Evolutionary conservation across 2,329 filamentous ascomycete genomes (phyloP), one percentile per base, ranked within the genome.

Genomic region (Claviceps pusilla): DNA sequence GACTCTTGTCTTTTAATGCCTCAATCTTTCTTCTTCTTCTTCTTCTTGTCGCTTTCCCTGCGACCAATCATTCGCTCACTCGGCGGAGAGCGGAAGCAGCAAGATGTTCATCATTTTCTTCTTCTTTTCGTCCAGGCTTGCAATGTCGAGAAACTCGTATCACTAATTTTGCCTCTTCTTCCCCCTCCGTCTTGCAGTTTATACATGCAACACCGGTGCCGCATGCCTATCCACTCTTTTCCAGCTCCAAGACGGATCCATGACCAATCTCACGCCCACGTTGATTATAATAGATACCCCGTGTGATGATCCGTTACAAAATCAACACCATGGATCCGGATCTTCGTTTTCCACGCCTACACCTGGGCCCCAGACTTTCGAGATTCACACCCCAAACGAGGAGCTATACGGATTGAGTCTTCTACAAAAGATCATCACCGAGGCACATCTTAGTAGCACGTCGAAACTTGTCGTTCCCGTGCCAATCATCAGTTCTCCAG

Each of bases 271-370:
- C 50, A 78, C 72, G 57, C 79, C 79, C 10, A 80, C 77, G 3
- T 68, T 82, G 56, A 73, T 82, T 54, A 65, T 82, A 37, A 72
- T 82, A 61, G 77, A 81, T 58, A 77, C 73, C 4, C 76, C 79
- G 16, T 71, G 73, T 60, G 71, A 79, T 59, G 76, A 78, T 56
- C 67, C 65, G 48, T 61, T 73, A 53, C 63, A 69, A 46, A 69
- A 71, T 19, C 60, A 69, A 24, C 60, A 56, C 43, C 54, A 51
- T 37, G 55, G 55, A 56, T 68, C 71, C 51, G 66, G 70, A 35
- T 72, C 75, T 5, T 68, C 72, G 37, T 77, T 75, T 9, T 70
- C 74, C n/a, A 69, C 69, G 52, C 72, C 71, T 49, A 65, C 65
- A 24, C 61, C 64, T 7, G 64, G 67, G 14, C 60, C 63, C 59